phyloP scores from a whole-genome alignment of 169 alveolate genomes.

The Plasmodium billcollinsi region DNA sequence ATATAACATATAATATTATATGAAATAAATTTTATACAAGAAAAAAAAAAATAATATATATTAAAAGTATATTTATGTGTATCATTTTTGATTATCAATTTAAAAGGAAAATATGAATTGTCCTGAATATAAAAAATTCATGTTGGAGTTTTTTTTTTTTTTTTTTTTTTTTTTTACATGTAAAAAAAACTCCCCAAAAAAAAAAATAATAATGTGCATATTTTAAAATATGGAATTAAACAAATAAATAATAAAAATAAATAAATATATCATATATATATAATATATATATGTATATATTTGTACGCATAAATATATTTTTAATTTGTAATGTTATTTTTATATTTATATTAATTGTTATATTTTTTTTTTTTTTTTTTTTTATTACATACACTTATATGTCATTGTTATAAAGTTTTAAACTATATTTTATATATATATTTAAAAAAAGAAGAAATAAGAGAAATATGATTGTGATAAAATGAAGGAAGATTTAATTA shows the following conservation, averaged over 20 bases:
- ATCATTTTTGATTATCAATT: not conserved
- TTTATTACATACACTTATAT: too few relatives aligned
- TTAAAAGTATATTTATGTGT: not conserved
- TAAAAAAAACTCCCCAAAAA: not conserved
- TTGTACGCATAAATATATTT: too few relatives aligned
- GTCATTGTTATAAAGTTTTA: too few relatives aligned
- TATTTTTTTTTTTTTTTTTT: too few relatives aligned
- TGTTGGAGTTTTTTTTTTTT: not conserved
- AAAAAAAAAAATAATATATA: not conserved
- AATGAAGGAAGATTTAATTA: slow-evolving; percentile 34
- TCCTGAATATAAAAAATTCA: not conserved
- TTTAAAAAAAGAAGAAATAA: not conserved
- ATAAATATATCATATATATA: too few relatives aligned
- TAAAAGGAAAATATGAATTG: not conserved
- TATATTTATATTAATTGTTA: too few relatives aligned
- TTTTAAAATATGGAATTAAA: too few relatives aligned
- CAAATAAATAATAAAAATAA: too few relatives aligned
- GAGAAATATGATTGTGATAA: slow-evolving; percentile 40
- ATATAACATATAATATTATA: not conserved
- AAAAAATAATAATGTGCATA: too few relatives aligned
- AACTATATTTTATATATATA: too few relatives aligned
- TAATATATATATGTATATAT: too few relatives aligned
- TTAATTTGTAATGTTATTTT: too few relatives aligned
- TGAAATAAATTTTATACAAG: slow-evolving; percentile 5
- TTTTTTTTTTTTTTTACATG: not conserved